Conservation (phyloP, 352 stramenopile genomes). For the Globisporangium echinulatum region DNA sequence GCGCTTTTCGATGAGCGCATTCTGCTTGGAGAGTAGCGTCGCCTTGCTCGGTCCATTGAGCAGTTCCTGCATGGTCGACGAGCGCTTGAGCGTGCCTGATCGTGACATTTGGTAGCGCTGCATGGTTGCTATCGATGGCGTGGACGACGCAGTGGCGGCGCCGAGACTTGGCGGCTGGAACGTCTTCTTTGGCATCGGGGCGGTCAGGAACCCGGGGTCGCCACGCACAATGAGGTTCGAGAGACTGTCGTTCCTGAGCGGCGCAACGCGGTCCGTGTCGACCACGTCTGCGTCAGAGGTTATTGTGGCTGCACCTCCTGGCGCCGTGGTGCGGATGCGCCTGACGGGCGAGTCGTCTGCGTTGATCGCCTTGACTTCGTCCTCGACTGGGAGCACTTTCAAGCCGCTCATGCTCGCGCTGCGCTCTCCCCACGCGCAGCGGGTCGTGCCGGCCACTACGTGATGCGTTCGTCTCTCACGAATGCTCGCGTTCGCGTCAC, state of each 20-base stretch:
- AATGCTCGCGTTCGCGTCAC: no score
- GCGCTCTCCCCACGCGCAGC: no score
- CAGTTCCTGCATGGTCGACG: not conserved
- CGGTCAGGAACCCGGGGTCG: conserved; percentile 8
- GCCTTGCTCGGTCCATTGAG: conserved; percentile 6
- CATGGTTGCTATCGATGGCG: not conserved
- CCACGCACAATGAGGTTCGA: conserved; percentile 6
- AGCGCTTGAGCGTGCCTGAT: conserved; percentile 2
- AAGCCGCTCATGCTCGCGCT: conserved; percentile 6
- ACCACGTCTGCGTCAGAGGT: not conserved
- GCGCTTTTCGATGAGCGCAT: conserved; percentile 13
- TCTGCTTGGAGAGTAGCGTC: conserved; percentile 9
- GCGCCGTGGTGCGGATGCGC: not conserved
- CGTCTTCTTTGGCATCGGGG: conserved; percentile 8
- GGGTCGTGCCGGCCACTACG: no score
- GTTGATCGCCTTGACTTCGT: conserved; percentile 2
- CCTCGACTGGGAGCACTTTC: conserved; percentile 15
- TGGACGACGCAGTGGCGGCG: no score
- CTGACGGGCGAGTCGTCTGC: not conserved
- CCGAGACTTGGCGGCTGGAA: not conserved
- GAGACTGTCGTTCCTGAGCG: conserved; percentile 12
- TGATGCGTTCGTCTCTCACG: no score
- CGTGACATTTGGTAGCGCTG: conserved; percentile 1
- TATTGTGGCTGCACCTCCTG: not conserved
- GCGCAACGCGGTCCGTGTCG: conserved; percentile 8